These are phyloP conservation scores for Nemania sp. DNA, from an alignment of 2,329 filamentous ascomycete species.

Conservation along the genomic window DNA sequence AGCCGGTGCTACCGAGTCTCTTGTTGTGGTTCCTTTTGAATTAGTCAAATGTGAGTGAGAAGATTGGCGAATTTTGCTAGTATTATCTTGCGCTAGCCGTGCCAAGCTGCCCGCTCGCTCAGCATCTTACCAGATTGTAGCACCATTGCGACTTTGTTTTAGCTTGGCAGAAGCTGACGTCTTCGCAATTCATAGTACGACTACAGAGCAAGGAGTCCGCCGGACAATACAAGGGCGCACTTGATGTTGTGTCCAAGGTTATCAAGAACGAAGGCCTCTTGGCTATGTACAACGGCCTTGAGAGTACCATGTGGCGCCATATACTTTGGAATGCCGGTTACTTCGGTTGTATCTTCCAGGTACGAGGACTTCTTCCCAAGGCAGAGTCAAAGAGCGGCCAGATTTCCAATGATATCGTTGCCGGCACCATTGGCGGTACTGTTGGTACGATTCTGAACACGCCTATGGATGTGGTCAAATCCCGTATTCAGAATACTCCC, in stretches of 20 bases:
- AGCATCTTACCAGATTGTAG: background rate
- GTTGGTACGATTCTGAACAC: slow-evolving; percentile 90
- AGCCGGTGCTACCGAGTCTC: slow-evolving; percentile 91
- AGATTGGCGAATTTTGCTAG: background rate
- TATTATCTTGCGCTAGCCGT: background rate
- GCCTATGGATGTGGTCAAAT: slow-evolving; percentile 69
- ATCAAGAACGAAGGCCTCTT: slow-evolving; percentile 80
- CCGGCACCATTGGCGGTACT: slow-evolving; percentile 86
- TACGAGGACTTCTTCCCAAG: slow-evolving; percentile 79
- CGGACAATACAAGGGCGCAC: slow-evolving; percentile 80
- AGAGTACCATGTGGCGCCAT: slow-evolving; percentile 96
- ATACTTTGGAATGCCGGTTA: slow-evolving; percentile 56
- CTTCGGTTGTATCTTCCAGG: slow-evolving; percentile 98
- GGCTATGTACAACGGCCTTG: slow-evolving; percentile 93
- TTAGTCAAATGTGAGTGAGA: slow-evolving; percentile 65
- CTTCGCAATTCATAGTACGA: slow-evolving; percentile 64
- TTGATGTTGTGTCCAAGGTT: slow-evolving; percentile 81
- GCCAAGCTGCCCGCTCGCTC: background rate
- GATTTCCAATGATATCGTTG: slow-evolving; percentile 84
- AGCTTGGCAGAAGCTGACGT: slow-evolving; percentile 7
- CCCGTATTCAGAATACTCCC: slow-evolving; percentile 90
- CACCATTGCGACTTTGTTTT: background rate
- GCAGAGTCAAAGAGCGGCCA: slow-evolving; percentile 79
- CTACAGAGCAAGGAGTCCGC: slow-evolving; percentile 94
- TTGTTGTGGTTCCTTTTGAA: slow-evolving; percentile 94